Percentiles rank a stretch among this genome's conserved stretches.
These are phyloP conservation scores for Lolium rigidum DNA, from an alignment of 176 grass and related monocot genomes.

Conservation along the genomic window DNA sequence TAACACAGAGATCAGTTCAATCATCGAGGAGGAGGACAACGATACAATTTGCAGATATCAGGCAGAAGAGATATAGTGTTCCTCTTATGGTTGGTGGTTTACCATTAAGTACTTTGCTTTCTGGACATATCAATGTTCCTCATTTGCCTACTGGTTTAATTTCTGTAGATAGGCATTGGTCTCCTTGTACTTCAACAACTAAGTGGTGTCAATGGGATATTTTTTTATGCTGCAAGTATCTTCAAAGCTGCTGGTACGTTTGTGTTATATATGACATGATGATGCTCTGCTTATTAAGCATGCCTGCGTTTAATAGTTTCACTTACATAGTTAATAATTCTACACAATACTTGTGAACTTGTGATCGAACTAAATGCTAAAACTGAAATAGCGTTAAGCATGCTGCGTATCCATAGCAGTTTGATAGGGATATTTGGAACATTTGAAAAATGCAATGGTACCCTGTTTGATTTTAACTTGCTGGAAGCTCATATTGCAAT, in stretches of 20 bases:
- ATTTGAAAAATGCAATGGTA: conserved; percentile 28
- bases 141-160: conserved; percentile 34
- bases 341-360: neutral
- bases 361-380: conserved; percentile 10
- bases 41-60: conserved; percentile 81
- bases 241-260: conserved; percentile 90
- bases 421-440: neutral
- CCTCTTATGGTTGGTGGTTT: conserved; percentile 71
- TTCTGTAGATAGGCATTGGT: conserved; percentile 83
- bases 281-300: conserved; percentile 12
- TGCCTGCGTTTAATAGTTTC: conserved; percentile 8
- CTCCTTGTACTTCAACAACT: conserved; percentile 87
- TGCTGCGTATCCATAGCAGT: neutral
- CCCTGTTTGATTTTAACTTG: conserved; percentile 26
- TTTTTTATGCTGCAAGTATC: conserved; percentile 91
- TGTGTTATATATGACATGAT: conserved; percentile 11
- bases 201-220: conserved; percentile 88
- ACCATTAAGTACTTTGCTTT: conserved; percentile 22
- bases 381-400: conserved; percentile 5
- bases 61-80: conserved; percentile 87
- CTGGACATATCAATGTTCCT: neutral
- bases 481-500: neutral
- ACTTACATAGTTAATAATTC: conserved; percentile 4
- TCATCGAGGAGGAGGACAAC: conserved; percentile 79
- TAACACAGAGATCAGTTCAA: conserved; percentile 79